These are phyloP conservation scores for Durotheca rogersii DNA, from an alignment of 495 filamentous ascomycete genomes.

Conservation along the genomic window DNA sequence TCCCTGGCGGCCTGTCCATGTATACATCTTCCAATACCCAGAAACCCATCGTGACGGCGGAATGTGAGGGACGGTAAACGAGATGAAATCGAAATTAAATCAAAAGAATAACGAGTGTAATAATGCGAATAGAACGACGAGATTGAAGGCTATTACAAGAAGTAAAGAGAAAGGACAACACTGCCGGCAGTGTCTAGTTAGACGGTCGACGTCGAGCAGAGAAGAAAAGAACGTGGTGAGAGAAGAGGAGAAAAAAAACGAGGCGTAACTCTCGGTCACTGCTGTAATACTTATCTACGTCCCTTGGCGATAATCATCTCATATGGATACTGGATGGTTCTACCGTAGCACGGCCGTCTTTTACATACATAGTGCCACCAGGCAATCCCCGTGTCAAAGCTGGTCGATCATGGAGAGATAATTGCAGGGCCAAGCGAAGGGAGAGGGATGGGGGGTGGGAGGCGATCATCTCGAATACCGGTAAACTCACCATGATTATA, in stretches of 20 bases:
- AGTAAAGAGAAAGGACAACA: slow-evolving; percentile 13
- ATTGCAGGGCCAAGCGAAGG: too few relatives aligned
- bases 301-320: slow-evolving; percentile 10
- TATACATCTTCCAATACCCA: slow-evolving; percentile 24
- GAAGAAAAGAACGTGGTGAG: slow-evolving; percentile 9
- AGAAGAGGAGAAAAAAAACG: slow-evolving; percentile 2
- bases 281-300: slow-evolving; percentile 16
- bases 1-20: slow-evolving; percentile 29
- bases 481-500: too few relatives aligned
- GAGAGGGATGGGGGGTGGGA: too few relatives aligned
- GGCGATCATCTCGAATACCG: too few relatives aligned
- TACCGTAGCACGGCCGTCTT: too few relatives aligned
- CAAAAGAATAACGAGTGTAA: neutral
- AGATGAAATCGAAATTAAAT: neutral
- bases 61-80: too few relatives aligned
- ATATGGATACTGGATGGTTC: slow-evolving; percentile 10
- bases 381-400: slow-evolving; percentile 16
- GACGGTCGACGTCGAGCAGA: slow-evolving; percentile 1
- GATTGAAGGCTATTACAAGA: slow-evolving; percentile 8
- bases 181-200: slow-evolving; percentile 26
- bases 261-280: neutral
- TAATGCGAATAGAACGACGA: slow-evolving; percentile 4
- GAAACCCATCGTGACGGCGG: slow-evolving; percentile 29
- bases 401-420: slow-evolving; percentile 20
- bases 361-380: too few relatives aligned